phyloP scores from a whole-genome alignment of 106 monocot species.

The Apostasia ramifera region DNA sequence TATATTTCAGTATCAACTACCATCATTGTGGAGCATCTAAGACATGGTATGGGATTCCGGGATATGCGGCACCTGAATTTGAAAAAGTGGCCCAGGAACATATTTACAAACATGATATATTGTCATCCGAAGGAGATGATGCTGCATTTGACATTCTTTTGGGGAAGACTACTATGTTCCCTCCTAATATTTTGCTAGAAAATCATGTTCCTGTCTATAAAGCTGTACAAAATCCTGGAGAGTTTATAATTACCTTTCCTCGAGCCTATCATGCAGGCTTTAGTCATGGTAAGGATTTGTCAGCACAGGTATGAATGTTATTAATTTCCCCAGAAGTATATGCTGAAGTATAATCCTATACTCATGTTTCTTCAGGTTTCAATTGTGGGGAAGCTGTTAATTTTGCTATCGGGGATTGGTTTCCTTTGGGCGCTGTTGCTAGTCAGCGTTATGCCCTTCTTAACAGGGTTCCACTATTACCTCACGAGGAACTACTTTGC shows the following conservation, averaged over 20 bases:
- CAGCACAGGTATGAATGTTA: too few species aligned
- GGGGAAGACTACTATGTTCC: conserved; percentile 96
- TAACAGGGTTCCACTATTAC: conserved; percentile 61
- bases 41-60: conserved; percentile 97
- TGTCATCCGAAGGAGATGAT: conserved; percentile 52
- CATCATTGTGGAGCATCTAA: conserved; percentile 97
- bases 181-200: conserved; percentile 77
- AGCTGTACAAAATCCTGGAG: conserved; percentile 91
- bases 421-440: conserved; percentile 64
- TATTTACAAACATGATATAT: conserved; percentile 68
- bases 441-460: conserved; percentile 77
- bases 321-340: too few species aligned
- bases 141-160: conserved; percentile 79
- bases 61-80: conserved; percentile 71
- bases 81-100: conserved; percentile 58
- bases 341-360: too few species aligned
- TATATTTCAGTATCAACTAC: conserved; percentile 77
- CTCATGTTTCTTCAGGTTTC: conserved; percentile 43
- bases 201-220: conserved; percentile 84
- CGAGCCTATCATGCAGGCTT: conserved; percentile 96
- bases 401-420: conserved; percentile 95
- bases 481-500: conserved; percentile 90
- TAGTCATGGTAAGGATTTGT: conserved; percentile 59
- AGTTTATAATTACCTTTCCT: conserved; percentile 90
- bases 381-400: conserved; percentile 99